A percentile compares a stretch with the other conserved stretches of the same genome.
Evolutionary conservation across 192 early-diverging fungal species (phyloP).

Genomic region (Haplosporangium gracile): DNA sequence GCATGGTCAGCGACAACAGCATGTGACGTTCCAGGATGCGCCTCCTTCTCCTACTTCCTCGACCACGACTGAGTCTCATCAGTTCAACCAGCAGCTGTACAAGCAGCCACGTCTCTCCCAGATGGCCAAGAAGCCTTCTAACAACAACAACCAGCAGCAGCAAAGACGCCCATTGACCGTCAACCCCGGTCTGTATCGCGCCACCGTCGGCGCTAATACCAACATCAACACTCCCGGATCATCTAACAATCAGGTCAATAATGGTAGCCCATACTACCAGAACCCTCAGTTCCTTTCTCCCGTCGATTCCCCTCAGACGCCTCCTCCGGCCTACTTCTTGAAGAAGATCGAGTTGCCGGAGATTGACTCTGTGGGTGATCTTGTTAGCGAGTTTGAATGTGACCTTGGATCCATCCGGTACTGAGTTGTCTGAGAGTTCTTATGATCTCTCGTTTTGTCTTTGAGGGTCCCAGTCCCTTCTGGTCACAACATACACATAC

Average conservation of each 20-base stretch:
- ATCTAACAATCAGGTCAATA: slow-evolving; percentile 13
- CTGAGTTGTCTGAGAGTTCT: slow-evolving; percentile 10
- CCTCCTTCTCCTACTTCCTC: not conserved
- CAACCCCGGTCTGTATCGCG: slow-evolving; percentile 10
- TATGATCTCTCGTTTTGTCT: not conserved
- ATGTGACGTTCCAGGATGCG: slow-evolving; percentile 24
- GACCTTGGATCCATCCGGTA: slow-evolving; percentile 36
- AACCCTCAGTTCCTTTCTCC: slow-evolving; percentile 41
- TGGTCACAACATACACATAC: not conserved
- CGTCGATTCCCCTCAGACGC: slow-evolving; percentile 40
- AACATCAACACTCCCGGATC: not conserved
- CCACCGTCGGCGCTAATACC: not conserved
- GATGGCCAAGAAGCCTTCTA: not conserved
- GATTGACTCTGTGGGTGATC: slow-evolving; percentile 34
- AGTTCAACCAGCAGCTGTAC: slow-evolving; percentile 29
- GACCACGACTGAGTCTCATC: not conserved
- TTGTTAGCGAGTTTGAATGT: slow-evolving; percentile 41
- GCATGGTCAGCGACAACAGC: not conserved
- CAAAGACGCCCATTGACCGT: slow-evolving; percentile 14
- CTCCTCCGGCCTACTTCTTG: slow-evolving; percentile 45
- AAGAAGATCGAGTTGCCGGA: slow-evolving; percentile 32
- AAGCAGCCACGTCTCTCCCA: slow-evolving; percentile 29
- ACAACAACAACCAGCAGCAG: slow-evolving; percentile 4
- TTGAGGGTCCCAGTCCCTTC: not conserved
- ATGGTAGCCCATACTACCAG: slow-evolving; percentile 32